These are phyloP conservation scores for Aspergillus mulundensis DNA, from an alignment of 495 filamentous ascomycete species.

Conservation along the genomic window DNA sequence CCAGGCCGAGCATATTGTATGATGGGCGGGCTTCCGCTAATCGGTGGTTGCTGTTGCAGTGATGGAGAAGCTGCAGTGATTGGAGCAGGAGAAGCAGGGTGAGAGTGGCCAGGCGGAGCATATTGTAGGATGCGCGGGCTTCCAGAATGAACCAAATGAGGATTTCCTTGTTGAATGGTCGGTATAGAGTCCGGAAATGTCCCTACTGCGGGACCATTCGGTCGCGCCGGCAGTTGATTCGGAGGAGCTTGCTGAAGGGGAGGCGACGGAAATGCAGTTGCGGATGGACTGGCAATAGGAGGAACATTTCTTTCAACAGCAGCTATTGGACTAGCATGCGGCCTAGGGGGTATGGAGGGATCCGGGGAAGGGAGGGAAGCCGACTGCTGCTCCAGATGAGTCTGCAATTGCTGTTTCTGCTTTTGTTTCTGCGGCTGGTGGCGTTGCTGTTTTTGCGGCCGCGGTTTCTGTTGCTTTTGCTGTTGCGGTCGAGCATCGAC, in stretches of 20 bases:
- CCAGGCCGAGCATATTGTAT: background rate
- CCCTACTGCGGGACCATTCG: background rate
- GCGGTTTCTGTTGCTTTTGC: background rate
- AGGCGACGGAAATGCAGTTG: slow-evolving; percentile 7
- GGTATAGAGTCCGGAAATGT: slow-evolving; percentile 1
- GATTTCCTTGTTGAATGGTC: background rate
- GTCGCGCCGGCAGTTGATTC: background rate
- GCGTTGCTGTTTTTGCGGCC: too few relatives aligned
- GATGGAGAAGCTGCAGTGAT: background rate
- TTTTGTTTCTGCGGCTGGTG: background rate
- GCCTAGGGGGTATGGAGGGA: slow-evolving; percentile 16
- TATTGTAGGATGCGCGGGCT: background rate
- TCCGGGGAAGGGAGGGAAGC: slow-evolving; percentile 22
- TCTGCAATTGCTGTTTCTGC: background rate
- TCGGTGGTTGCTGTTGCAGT: background rate
- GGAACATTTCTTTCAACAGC: slow-evolving; percentile 11
- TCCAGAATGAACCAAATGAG: background rate
- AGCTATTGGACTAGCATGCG: slow-evolving; percentile 14
- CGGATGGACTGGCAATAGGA: slow-evolving; percentile 5
- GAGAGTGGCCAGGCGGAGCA: background rate
- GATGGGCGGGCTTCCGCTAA: background rate
- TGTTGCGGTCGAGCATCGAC: background rate
- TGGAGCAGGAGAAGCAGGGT: background rate
- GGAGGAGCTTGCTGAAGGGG: slow-evolving; percentile 2
- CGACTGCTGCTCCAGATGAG: background rate